Evolutionary conservation across 2,329 filamentous ascomycete genomes (phyloP), one percentile per base, ranked within the genome.

Genomic region (Thelonectria rubi): DNA sequence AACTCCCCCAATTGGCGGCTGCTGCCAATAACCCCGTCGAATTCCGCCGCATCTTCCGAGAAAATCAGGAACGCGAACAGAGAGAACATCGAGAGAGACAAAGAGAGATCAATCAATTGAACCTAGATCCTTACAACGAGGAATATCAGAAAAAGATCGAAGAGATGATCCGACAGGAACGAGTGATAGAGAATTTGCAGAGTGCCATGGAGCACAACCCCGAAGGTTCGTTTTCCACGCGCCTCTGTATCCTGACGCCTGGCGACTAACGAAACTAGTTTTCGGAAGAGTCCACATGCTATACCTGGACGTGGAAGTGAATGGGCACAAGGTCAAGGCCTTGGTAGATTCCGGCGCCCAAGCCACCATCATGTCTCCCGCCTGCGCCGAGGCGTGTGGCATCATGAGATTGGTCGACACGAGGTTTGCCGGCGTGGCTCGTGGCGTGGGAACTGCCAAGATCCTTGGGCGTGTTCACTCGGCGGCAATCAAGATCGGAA

Each of bases 341-440:
- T 91, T 99, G 69, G 95, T 99, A 62, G 95, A 99, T 77, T 98
- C 95, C 2, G 95, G 95, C 63, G 95, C 95, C 21, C 95, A 99
- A 80, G 93, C 94, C 24, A 99, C 95, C 53, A 97, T 99, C 81
- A 99, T 99, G 95, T 98, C 94, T 5, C 95, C 95, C 5, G 84
- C 88, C 21, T 97, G 93, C 73, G 95, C 95, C 24, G 92, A 97
- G 74, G 86, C 88, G 9, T 99, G 95, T 74, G 93, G 93, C 70
- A 98, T 99, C 77, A 97, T 97, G 91, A 91, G 94, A 50, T 86
- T 99, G 14, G 92, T 99, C 58, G 95, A 99, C 79, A 91, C 88
- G 69, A 90, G 95, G 46, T 99, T 95, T 74, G 91, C 93, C 5
- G 95, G 95, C 65, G 90, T 98, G 55, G 95, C 95, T 45, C 90